These are phyloP conservation scores for Tilletiaria anomala DNA, from an alignment of 1,284 basidiomycete species.

Conservation along the genomic window DNA sequence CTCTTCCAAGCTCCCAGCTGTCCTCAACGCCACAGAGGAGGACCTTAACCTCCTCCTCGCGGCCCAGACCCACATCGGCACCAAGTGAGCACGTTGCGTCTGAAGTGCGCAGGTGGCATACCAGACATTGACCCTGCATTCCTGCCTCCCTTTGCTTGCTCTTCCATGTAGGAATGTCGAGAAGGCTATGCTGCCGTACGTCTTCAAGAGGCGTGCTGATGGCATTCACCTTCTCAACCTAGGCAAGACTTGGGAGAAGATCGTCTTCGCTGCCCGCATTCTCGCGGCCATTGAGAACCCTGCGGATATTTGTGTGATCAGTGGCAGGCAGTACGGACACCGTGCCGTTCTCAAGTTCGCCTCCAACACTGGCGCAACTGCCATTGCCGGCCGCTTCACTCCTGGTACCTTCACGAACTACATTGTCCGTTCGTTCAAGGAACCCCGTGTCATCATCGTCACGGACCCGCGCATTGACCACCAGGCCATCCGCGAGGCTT, in stretches of 20 bases:
- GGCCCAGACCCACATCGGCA: constrained; percentile 76
- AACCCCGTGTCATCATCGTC: constrained; percentile 92
- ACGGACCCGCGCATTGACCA: constrained; percentile 98
- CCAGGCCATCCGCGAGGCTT: constrained; percentile 98
- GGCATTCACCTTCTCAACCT: constrained; percentile 95
- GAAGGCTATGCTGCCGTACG: constrained; percentile 95
- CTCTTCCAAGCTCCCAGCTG: constrained; percentile 64
- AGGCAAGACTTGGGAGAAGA: constrained; percentile 99
- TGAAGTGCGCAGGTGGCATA: too few relatives aligned
- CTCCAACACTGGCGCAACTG: constrained; percentile 91
- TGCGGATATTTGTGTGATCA: constrained; percentile 93
- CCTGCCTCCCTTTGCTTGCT: constrained; percentile 52
- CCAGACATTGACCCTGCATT: not conserved
- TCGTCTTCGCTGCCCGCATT: constrained; percentile 43
- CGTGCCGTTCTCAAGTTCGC: constrained; percentile 98
- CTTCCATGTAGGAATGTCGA: constrained; percentile 99
- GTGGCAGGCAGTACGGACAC: constrained; percentile 94
- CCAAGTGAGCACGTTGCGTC: too few relatives aligned
- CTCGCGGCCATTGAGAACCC: constrained; percentile 70
- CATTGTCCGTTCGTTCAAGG: constrained; percentile 99
- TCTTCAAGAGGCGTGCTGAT: constrained; percentile 90
- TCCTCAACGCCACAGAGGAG: constrained; percentile 85
- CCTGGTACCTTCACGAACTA: constrained; percentile 96
- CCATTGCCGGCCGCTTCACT: constrained; percentile 97
- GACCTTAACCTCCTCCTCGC: constrained; percentile 89